phyloP scores from a whole-genome alignment of 176 grass and related monocot genomes.

The Secale cereale region DNA sequence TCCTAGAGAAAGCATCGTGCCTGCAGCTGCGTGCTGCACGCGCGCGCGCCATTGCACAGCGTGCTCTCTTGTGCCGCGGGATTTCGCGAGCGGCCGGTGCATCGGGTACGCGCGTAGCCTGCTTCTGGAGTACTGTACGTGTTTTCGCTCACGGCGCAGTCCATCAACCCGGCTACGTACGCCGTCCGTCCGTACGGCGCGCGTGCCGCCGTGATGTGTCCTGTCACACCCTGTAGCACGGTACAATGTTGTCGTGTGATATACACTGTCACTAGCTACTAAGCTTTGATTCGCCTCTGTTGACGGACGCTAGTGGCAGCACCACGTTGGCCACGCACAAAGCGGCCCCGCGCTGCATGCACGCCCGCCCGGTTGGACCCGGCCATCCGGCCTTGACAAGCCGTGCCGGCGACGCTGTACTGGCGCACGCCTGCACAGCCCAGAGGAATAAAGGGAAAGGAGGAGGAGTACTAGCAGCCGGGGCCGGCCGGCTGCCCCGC shows the following conservation, averaged over 20 bases:
- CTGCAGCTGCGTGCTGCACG: background rate
- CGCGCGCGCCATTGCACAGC: background rate
- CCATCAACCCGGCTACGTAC: background rate
- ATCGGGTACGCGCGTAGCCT: background rate
- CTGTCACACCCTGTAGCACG: background rate
- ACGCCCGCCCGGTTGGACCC: background rate
- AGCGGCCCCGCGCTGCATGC: background rate
- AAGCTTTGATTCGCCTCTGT: no score
- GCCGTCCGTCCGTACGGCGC: no score
- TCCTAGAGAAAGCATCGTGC: background rate
- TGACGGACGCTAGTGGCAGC: no score
- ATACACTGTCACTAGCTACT: background rate
- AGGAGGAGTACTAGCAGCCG: background rate
- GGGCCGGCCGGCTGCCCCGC: background rate
- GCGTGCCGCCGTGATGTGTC: background rate
- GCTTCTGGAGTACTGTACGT: no score
- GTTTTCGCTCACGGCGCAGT: background rate
- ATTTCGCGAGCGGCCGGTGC: background rate
- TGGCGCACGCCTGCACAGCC: background rate
- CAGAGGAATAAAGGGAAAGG: conserved; percentile 5
- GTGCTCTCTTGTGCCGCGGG: background rate
- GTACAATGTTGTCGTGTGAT: background rate
- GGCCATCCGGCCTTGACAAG: background rate
- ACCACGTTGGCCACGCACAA: background rate
- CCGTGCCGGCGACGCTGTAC: background rate